phyloP scores from a whole-genome alignment of 345 rosid species.

The Gossypium anomalum region DNA sequence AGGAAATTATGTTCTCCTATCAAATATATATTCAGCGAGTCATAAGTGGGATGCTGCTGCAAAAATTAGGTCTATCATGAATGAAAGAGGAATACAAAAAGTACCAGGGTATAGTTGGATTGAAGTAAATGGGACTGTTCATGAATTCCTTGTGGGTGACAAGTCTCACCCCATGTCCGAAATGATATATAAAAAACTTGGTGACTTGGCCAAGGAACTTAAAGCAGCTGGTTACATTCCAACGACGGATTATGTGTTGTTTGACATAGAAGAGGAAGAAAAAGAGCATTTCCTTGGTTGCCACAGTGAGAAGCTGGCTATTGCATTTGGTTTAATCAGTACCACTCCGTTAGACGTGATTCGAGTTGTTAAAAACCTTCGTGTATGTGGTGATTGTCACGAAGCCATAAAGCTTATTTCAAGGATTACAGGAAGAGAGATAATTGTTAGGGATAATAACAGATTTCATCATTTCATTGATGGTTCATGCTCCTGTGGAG shows the following conservation, averaged over 20 bases:
- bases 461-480: slow-evolving; percentile 8
- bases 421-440: slow-evolving; percentile 4
- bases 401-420: slow-evolving; percentile 9
- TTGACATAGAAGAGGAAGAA: slow-evolving; percentile 8
- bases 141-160: slow-evolving; percentile 10
- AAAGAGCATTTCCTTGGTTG: slow-evolving; percentile 11
- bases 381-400: slow-evolving; percentile 8
- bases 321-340: slow-evolving; percentile 3
- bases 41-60: slow-evolving; percentile 6
- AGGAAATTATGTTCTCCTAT: slow-evolving; percentile 6
- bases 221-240: slow-evolving; percentile 4
- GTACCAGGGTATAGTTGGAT: slow-evolving; percentile 5
- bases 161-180: slow-evolving; percentile 4
- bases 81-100: slow-evolving; percentile 6
- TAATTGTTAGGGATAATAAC: slow-evolving; percentile 10
- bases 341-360: background rate
- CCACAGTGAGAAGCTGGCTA: slow-evolving; percentile 9
- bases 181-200: background rate
- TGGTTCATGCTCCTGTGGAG: slow-evolving; percentile 7
- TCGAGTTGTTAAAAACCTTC: slow-evolving; percentile 8
- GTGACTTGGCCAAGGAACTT: background rate
- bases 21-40: background rate
- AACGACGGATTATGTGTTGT: slow-evolving; percentile 1
- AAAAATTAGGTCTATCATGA: slow-evolving; percentile 5
- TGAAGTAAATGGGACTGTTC: slow-evolving; percentile 2